A percentile compares a stretch with the other conserved stretches of the same genome.
Evolutionary conservation across 2,329 filamentous ascomycete genomes (phyloP).

Genomic region (Fragosphaeria purpurea): DNA sequence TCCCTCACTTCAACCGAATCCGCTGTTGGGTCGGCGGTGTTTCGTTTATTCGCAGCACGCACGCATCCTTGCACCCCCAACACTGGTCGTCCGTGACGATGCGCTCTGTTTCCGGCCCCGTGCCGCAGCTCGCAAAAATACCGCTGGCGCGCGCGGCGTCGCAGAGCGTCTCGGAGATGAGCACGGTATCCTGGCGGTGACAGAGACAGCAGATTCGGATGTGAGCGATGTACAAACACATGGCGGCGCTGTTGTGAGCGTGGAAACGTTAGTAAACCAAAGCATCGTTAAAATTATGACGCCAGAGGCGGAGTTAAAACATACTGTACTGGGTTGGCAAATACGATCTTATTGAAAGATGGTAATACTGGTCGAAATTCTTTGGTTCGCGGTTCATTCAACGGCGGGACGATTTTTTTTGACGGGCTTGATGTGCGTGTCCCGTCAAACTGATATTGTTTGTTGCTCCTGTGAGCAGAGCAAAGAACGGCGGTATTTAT

Average conservation of each 20-base stretch:
- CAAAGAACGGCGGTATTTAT: neutral
- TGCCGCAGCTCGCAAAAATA: conserved; percentile 29
- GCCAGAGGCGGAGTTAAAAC: too few species aligned
- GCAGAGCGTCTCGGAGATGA: conserved; percentile 31
- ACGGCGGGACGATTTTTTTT: too few species aligned
- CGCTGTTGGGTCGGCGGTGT: neutral
- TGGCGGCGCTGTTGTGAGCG: conserved; percentile 7
- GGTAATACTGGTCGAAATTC: too few species aligned
- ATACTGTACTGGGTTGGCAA: too few species aligned
- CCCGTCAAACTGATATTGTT: too few species aligned
- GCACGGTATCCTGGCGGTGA: conserved; percentile 26
- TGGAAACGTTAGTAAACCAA: too few species aligned
- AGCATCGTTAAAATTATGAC: too few species aligned
- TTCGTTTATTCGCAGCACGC: neutral
- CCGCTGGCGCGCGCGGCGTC: conserved; percentile 20
- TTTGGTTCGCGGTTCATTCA: too few species aligned
- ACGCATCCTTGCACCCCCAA: conserved; percentile 27
- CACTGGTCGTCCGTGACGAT: conserved; percentile 24
- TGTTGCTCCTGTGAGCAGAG: too few species aligned
- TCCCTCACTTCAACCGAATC: conserved; percentile 6
- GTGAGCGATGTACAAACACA: conserved; percentile 32
- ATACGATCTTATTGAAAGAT: too few species aligned
- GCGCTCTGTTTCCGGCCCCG: conserved; percentile 20
- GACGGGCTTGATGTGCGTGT: too few species aligned
- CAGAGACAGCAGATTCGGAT: conserved; percentile 27